Evolutionary conservation across 257 asterid species (phyloP), one percentile per base, ranked within the genome.

Genomic region (Capsicum baccatum): DNA sequence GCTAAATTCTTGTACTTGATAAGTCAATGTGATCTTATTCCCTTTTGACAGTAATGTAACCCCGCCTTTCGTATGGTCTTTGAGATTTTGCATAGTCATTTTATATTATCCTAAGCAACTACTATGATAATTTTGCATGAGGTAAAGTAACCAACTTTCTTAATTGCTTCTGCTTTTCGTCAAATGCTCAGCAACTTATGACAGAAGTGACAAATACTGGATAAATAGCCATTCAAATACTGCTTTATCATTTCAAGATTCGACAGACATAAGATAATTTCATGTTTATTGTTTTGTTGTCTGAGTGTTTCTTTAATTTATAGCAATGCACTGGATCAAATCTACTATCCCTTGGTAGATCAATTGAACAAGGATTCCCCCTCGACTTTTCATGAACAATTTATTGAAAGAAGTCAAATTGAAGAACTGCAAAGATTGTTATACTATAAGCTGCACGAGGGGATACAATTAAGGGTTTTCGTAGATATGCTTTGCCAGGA

Each of bases 321-420:
- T 95, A 94, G 99, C 89, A 92, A 92, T 69, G 93, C 92, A 17
- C 85, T 91, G 93, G 95, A 94, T 84, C 89, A 91, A 83, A 74
- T 92, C 21, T 88, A 92, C 83, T 89, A 89, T 82, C 96, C 94
- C 67, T 62, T 92, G 88, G 84, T 89, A 79, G 86, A 70, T 79
- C 92, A 89, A 83, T 86, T 91, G 63, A 82, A 89, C 81, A 86
- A 83, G 87, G 84, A 86, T 73, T 70, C 78, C 84, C 62, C 59
- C 19, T 88, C 90, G 52, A 79, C 82, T 62, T 86, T 85, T 82
- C 66, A 84, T 81, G 83, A 69, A 42, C 90, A 87, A 84, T 89
- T 94, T 59, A 81, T 92, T 44, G 91, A 89, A 84, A 91, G 92
- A 86, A 86, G 83, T 86, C 95, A 91, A 84, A 90, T 94, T 69